phyloP scores from a whole-genome alignment of 2,329 filamentous ascomycete genomes.

The Phaeophleospora eucalypticola region DNA sequence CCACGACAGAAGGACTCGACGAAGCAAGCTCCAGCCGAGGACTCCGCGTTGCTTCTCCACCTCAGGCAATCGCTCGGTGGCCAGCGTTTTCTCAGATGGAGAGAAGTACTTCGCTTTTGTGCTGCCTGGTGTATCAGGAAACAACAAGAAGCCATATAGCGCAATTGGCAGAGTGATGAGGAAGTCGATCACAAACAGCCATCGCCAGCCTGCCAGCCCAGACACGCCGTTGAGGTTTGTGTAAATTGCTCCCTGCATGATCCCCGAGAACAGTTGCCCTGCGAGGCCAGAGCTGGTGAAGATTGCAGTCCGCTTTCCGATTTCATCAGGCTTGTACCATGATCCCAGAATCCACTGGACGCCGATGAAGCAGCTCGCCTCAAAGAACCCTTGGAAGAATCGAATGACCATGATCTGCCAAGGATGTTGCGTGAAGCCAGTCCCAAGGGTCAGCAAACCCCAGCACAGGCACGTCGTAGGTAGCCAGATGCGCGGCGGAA shows the following conservation, averaged over 20 bases:
- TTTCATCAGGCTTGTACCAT: constrained; percentile 30
- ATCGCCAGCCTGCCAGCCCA: constrained; percentile 55
- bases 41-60: constrained; percentile 21
- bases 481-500: constrained; percentile 57
- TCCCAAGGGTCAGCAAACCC: constrained; percentile 54
- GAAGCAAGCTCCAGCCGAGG: constrained; percentile 22
- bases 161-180: constrained; percentile 55
- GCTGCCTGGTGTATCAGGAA: constrained; percentile 50
- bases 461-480: constrained; percentile 50
- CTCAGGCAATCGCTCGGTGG: constrained; percentile 23
- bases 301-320: constrained; percentile 58
- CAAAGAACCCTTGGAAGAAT: constrained; percentile 39
- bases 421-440: constrained; percentile 50
- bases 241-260: constrained; percentile 55
- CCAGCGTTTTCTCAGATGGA: constrained; percentile 18
- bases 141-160: constrained; percentile 52
- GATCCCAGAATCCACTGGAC: constrained; percentile 26
- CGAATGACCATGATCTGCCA: constrained; percentile 58
- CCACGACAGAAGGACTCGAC: constrained; percentile 24
- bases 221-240: constrained; percentile 43
- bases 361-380: constrained; percentile 28
- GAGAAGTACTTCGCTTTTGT: constrained; percentile 47
- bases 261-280: constrained; percentile 59
- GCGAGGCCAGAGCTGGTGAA: constrained; percentile 59
- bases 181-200: constrained; percentile 57